phyloP scores from a whole-genome alignment of 441 rosid genomes.

The Biscutella laevigata region DNA sequence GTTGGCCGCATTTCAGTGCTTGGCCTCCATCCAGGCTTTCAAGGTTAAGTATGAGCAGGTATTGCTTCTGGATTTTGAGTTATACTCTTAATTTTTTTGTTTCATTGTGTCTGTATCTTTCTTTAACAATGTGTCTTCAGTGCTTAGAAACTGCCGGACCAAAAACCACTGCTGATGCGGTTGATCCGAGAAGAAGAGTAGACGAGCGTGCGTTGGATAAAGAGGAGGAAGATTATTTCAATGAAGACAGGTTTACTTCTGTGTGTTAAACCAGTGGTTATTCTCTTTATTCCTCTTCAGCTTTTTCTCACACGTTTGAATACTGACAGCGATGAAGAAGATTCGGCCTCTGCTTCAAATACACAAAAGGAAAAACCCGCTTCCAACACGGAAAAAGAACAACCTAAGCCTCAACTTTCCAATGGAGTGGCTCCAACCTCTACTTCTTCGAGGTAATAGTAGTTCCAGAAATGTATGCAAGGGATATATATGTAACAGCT shows the following conservation, averaged over 20 bases:
- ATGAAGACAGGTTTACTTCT: conserved; percentile 66
- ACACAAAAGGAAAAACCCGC: conserved; percentile 46
- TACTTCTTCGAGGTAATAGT: conserved; percentile 52
- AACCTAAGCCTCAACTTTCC: conserved; percentile 43
- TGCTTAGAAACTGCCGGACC: conserved; percentile 65
- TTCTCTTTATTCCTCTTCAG: not conserved
- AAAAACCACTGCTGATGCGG: conserved; percentile 40
- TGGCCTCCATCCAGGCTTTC: conserved; percentile 63
- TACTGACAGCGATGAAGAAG: conserved; percentile 80
- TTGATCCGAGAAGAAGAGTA: conserved; percentile 55
- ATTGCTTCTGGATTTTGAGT: conserved; percentile 13
- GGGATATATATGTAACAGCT: not conserved
- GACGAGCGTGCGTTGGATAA: conserved; percentile 93
- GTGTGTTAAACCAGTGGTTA: not conserved
- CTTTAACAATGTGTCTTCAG: conserved; percentile 38
- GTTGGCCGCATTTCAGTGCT: conserved; percentile 64
- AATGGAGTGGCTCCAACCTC: conserved; percentile 65
- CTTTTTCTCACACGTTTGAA: conserved; percentile 11
- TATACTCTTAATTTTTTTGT: not conserved
- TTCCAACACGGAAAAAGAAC: conserved; percentile 38
- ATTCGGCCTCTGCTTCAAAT: conserved; percentile 72
- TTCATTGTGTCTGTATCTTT: not conserved
- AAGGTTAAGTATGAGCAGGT: conserved; percentile 97
- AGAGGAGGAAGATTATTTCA: conserved; percentile 98
- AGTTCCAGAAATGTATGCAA: conserved; percentile 8